Percentiles rank a stretch among this genome's conserved stretches.
These are phyloP conservation scores for Pulveroboletus sp. DNA, from an alignment of 768 basidiomycete species.

Conservation along the genomic window DNA sequence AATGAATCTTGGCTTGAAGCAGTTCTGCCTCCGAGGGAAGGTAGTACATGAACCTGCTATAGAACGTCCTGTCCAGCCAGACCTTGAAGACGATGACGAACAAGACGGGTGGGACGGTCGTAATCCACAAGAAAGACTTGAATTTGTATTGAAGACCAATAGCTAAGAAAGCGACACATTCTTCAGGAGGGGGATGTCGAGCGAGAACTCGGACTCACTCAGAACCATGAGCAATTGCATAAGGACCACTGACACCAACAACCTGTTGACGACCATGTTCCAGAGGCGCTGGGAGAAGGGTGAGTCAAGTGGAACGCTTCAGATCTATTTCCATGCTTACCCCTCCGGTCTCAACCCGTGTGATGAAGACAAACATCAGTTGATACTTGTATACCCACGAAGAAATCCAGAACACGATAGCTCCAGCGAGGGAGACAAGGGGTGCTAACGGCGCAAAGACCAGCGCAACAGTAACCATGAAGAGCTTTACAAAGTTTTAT, in stretches of 20 bases:
- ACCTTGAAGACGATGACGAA: slow-evolving; percentile 79
- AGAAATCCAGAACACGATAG: slow-evolving; percentile 81
- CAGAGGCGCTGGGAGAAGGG: slow-evolving; percentile 63
- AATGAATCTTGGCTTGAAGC: slow-evolving; percentile 66
- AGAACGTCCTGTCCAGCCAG: slow-evolving; percentile 67
- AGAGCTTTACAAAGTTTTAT: slow-evolving; percentile 42
- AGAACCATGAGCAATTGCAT: slow-evolving; percentile 88
- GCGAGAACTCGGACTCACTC: slow-evolving; percentile 50
- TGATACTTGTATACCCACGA: slow-evolving; percentile 94
- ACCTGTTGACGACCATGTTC: slow-evolving; percentile 90
- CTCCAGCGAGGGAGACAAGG: slow-evolving; percentile 76
- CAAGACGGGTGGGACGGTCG: slow-evolving; percentile 82
- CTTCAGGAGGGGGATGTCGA: background rate
- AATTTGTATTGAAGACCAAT: slow-evolving; percentile 80
- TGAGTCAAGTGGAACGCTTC: background rate
- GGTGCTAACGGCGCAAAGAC: slow-evolving; percentile 95
- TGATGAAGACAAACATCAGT: slow-evolving; percentile 89
- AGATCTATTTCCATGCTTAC: slow-evolving; percentile 41
- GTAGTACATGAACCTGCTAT: slow-evolving; percentile 72
- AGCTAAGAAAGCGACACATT: slow-evolving; percentile 38
- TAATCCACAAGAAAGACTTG: slow-evolving; percentile 72
- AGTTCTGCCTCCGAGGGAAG: slow-evolving; percentile 80
- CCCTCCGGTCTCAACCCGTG: slow-evolving; percentile 90
- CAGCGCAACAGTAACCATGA: slow-evolving; percentile 90
- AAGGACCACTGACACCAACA: slow-evolving; percentile 69